A percentile compares a stretch with the other conserved stretches of the same genome.
phyloP scores from a whole-genome alignment of 2,329 filamentous ascomycete species.

The Fusarium drepaniforme region DNA sequence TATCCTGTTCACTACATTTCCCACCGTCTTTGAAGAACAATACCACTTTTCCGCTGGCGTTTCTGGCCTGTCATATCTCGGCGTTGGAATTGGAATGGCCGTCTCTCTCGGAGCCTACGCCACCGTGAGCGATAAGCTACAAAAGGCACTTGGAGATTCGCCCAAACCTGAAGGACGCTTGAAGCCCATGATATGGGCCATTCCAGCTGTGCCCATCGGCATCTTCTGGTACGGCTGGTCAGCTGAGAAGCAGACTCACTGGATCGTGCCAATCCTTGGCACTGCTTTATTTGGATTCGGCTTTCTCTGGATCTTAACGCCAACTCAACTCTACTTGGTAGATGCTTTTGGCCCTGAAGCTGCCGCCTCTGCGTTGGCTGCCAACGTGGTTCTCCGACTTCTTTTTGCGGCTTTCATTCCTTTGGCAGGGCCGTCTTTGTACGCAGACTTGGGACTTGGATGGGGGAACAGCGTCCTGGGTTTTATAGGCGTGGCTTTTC shows the following conservation, averaged over 20 bases:
- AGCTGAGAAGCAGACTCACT: constrained; percentile 63
- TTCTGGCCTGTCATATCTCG: constrained; percentile 53
- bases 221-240: constrained; percentile 72
- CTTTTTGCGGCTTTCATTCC: constrained; percentile 72
- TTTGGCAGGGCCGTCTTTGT: constrained; percentile 61
- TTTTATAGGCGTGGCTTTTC: constrained; percentile 56
- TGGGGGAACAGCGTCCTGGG: constrained; percentile 51
- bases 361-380: constrained; percentile 40
- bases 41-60: neutral
- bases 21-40: neutral
- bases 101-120: neutral
- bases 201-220: constrained; percentile 63
- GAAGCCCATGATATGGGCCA: constrained; percentile 66
- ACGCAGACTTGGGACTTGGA: constrained; percentile 55
- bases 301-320: constrained; percentile 51
- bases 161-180: constrained; percentile 59
- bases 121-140: constrained; percentile 12
- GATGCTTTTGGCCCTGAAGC: constrained; percentile 38
- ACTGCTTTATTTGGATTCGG: constrained; percentile 64
- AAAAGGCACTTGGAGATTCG: constrained; percentile 7
- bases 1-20: constrained; percentile 28
- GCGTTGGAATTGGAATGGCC: constrained; percentile 54
- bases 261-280: constrained; percentile 71
- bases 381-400: constrained; percentile 54
- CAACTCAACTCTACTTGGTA: constrained; percentile 42